phyloP scores from a whole-genome alignment of 2,329 filamentous ascomycete genomes.

The Samsoniella hepiali region DNA sequence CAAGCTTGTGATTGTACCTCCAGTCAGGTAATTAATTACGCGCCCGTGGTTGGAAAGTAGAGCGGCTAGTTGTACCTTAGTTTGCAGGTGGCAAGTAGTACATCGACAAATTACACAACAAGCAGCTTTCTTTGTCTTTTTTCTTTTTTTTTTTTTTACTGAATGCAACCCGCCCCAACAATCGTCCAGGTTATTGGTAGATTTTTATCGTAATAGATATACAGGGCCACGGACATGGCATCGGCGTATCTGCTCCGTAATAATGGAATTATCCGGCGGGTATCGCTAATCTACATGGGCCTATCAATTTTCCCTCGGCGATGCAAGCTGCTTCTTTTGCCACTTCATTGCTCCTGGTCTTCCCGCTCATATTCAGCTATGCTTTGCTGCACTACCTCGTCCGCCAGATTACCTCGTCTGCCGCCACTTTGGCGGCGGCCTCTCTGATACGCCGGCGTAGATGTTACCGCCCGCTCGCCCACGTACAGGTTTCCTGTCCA shows the following conservation, averaged over 20 bases:
- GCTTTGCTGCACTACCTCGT: constrained; percentile 32
- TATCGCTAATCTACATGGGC: constrained; percentile 12
- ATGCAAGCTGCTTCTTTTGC: constrained; percentile 1
- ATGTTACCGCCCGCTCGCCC: constrained; percentile 56
- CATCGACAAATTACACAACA: too few species aligned
- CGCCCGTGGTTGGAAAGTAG: neutral
- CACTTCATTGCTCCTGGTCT: constrained; percentile 29
- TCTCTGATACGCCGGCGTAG: constrained; percentile 48
- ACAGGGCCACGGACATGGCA: neutral
- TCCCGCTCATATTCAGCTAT: constrained; percentile 28
- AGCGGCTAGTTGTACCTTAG: neutral
- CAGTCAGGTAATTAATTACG: neutral
- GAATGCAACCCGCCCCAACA: too few species aligned
- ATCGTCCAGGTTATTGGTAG: too few species aligned
- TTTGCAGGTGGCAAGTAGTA: neutral
- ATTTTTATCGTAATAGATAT: neutral
- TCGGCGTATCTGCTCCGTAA: neutral
- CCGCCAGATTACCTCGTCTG: constrained; percentile 32
- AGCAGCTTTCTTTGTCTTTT: too few species aligned
- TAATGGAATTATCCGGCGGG: neutral
- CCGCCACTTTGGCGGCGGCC: constrained; percentile 36
- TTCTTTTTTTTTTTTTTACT: too few species aligned
- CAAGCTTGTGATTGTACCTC: constrained; percentile 15
- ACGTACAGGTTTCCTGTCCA: constrained; percentile 52
- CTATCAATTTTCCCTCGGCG: too few species aligned